Conservation (phyloP, 2,329 filamentous ascomycete genomes). For the Magnaporthales sp. region DNA sequence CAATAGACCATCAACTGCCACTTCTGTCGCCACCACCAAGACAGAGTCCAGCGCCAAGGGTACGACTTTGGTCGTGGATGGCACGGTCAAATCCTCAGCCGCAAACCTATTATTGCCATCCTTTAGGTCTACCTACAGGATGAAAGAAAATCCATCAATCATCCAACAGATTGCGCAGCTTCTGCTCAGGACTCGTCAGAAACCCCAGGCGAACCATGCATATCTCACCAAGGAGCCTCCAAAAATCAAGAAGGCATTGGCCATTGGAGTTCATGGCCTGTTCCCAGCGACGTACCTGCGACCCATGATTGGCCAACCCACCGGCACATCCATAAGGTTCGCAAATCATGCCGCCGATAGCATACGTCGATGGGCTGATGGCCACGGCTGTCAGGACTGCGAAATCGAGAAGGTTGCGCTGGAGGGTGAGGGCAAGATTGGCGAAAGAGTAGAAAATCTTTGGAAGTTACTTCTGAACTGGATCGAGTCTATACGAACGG, state of each 20-base stretch:
- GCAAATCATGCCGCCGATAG: slow-evolving; percentile 78
- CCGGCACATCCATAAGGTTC: slow-evolving; percentile 89
- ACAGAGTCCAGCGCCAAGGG: slow-evolving; percentile 19
- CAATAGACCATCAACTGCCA: slow-evolving; percentile 16
- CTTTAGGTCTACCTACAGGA: slow-evolving; percentile 58
- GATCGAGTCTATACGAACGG: slow-evolving; percentile 80
- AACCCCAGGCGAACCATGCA: slow-evolving; percentile 57
- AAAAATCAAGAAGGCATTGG: slow-evolving; percentile 75
- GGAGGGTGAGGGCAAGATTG: slow-evolving; percentile 89
- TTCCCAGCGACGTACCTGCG: slow-evolving; percentile 83
- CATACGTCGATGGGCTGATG: slow-evolving; percentile 74
- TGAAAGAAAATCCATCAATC: slow-evolving; percentile 60
- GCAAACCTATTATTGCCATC: slow-evolving; percentile 62
- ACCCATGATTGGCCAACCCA: slow-evolving; percentile 89
- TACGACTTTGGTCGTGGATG: slow-evolving; percentile 1
- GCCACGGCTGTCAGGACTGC: slow-evolving; percentile 61
- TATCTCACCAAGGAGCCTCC: slow-evolving; percentile 59
- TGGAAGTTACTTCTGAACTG: slow-evolving; percentile 94
- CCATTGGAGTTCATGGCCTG: slow-evolving; percentile 89
- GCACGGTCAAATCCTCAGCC: slow-evolving; percentile 27
- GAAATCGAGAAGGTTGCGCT: slow-evolving; percentile 91
- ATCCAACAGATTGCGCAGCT: slow-evolving; percentile 56
- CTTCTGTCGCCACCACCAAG: slow-evolving; percentile 32
- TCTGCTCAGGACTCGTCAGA: slow-evolving; percentile 45
- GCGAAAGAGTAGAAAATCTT: slow-evolving; percentile 79